Evolutionary conservation across 208 protist species (phyloP), one percentile per base, ranked within the genome.

Genomic region (Wallacemonas collosoma): DNA sequence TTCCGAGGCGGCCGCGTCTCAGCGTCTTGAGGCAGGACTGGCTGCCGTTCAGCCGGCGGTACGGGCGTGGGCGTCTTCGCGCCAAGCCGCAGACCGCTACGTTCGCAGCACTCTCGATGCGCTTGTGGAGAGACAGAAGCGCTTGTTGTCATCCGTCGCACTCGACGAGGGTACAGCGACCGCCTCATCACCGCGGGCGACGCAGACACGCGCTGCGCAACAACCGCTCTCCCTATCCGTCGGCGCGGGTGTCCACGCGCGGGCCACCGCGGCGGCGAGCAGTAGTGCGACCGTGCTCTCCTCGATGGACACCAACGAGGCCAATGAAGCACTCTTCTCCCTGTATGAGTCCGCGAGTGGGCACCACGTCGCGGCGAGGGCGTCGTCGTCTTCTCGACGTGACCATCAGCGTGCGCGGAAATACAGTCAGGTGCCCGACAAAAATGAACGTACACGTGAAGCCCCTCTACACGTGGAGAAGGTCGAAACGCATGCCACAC

Each of bases 21-120:
- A 8, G 6, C 64, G 64, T 36, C 38, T 58, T 0, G 36, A 69
- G 36, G 38, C 47, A 6, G 55, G 71, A 26, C 36, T 76, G 56
- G 68, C 71, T 14, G 41, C 70, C 40, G 48, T 82, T n/a, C 41
- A 73, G 26, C 68, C 58, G 38, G 53, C 82, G 11, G 57, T 78
- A 48, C 65, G 66, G 14, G 69, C 58, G 7, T 43, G 17, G 38
- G 17, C 57, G 41, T 8, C 40, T 6, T 36, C 56, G 15, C 41
- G 15, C 36, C 26, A 3, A 3, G 36, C 53, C 5, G 38, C 64
- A 3, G 72, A 76, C 9, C 36, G 35, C 17, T 14, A 47, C 54
- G 64, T 76, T 39, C 63, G 48, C 4, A 48, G 55, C 35, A 54
- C 72, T 2, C 72, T 71, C n/a, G 17, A 71, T 39, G 56, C 41